A percentile compares a stretch with the other conserved stretches of the same genome.
These are phyloP conservation scores for Aspergillus hortae DNA, from an alignment of 2,329 filamentous ascomycete species.

Conservation along the genomic window DNA sequence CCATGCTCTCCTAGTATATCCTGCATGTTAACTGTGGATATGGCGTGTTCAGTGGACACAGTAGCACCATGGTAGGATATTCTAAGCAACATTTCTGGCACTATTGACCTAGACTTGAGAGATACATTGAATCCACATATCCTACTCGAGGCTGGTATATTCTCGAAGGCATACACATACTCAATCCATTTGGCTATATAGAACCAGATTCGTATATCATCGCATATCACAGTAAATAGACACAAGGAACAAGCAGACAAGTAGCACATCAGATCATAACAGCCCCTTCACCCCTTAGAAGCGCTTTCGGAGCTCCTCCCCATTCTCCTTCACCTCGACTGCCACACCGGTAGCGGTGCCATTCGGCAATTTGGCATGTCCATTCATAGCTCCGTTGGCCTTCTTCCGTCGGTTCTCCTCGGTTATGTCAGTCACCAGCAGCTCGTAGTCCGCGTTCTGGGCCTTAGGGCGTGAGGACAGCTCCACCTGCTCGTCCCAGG, in stretches of 20 bases:
- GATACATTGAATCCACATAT: not conserved
- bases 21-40: too few species aligned
- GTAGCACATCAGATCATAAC: too few species aligned
- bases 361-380: not conserved
- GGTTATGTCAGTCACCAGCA: not conserved
- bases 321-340: not conserved
- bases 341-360: not conserved
- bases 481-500: slow-evolving; percentile 1
- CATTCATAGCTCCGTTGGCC: not conserved
- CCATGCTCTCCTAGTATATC: too few species aligned
- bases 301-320: not conserved
- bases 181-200: not conserved
- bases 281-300: not conserved
- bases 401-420: not conserved
- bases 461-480: not conserved
- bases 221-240: too few species aligned
- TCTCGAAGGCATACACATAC: not conserved
- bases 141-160: not conserved
- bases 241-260: too few species aligned
- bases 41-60: too few species aligned
- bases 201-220: not conserved
- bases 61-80: too few species aligned
- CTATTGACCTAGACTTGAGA: not conserved
- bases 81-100: too few species aligned
- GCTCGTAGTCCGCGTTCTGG: slow-evolving; percentile 1